Evolutionary conservation across 2,329 filamentous ascomycete species (phyloP).

Genomic region (Cercospora brassicicola): DNA sequence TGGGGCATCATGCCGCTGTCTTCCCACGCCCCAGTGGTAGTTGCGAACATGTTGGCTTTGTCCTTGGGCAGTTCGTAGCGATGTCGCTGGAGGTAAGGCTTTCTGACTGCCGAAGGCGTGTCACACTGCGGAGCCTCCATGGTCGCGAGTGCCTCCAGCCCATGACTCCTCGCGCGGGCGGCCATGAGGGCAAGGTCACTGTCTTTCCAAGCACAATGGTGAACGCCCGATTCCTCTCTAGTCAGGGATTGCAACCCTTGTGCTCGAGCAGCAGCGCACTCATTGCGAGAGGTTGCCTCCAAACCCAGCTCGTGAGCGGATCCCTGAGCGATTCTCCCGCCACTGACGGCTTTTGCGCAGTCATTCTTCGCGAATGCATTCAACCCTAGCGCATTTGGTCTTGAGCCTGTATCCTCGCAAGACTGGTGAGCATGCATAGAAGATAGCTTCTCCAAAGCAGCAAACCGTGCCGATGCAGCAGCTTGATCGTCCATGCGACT

Average conservation of each 20-base stretch:
- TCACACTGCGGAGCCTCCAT: slow-evolving; percentile 18
- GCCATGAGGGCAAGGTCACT: slow-evolving; percentile 6
- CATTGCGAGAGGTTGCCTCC: slow-evolving; percentile 9
- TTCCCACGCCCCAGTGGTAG: slow-evolving; percentile 34
- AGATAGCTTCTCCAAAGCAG: slow-evolving; percentile 8
- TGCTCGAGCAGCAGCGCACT: slow-evolving; percentile 10
- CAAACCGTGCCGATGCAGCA: not conserved
- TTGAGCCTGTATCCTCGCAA: slow-evolving; percentile 2
- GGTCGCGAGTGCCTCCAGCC: slow-evolving; percentile 16
- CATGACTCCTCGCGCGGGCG: slow-evolving; percentile 17
- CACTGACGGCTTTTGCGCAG: not conserved
- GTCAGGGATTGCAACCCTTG: slow-evolving; percentile 3
- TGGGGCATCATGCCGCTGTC: slow-evolving; percentile 36
- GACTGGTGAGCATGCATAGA: slow-evolving; percentile 4
- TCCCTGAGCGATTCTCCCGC: not conserved
- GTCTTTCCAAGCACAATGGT: not conserved
- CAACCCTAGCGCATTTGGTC: not conserved
- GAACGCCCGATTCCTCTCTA: slow-evolving; percentile 10
- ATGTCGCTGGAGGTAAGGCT: slow-evolving; percentile 30
- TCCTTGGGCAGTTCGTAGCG: slow-evolving; percentile 33
- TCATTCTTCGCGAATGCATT: slow-evolving; percentile 1
- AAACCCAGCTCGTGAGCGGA: not conserved
- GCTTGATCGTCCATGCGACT: slow-evolving; percentile 8
- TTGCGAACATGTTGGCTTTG: slow-evolving; percentile 33
- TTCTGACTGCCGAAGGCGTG: slow-evolving; percentile 5